Conservation (phyloP, 1,139 yeast genomes). For the Sugiyamaella pinicola region DNA sequence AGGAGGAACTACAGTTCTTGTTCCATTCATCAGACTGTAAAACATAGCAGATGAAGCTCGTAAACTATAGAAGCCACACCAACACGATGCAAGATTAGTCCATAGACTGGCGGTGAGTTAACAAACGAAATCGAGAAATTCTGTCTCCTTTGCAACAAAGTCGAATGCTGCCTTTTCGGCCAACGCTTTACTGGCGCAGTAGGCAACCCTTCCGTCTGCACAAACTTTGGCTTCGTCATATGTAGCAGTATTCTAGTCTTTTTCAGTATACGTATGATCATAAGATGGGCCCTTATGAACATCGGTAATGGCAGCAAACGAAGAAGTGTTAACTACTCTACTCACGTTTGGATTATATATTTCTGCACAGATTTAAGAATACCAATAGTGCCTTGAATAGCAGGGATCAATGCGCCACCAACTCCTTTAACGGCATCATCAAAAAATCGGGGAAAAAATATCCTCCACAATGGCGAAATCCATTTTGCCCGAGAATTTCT, state of each 20-base stretch:
- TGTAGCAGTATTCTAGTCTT: slow-evolving; percentile 19
- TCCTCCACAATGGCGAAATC: slow-evolving; percentile 54
- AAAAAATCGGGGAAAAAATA: slow-evolving; percentile 53
- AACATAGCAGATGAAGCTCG: slow-evolving; percentile 24
- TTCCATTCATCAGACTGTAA: slow-evolving; percentile 29
- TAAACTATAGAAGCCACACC: slow-evolving; percentile 32
- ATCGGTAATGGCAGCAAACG: slow-evolving; percentile 48
- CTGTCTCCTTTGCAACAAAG: slow-evolving; percentile 43
- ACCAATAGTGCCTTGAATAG: slow-evolving; percentile 52
- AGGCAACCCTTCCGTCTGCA: slow-evolving; percentile 5
- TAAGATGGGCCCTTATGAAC: slow-evolving; percentile 17
- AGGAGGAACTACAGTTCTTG: slow-evolving; percentile 24
- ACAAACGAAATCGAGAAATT: slow-evolving; percentile 47
- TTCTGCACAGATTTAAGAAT: slow-evolving; percentile 47
- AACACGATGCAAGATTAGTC: slow-evolving; percentile 46
- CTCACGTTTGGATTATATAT: slow-evolving; percentile 51
- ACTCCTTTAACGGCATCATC: slow-evolving; percentile 54
- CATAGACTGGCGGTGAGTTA: slow-evolving; percentile 53
- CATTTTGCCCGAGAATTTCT: slow-evolving; percentile 37
- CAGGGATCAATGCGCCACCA: slow-evolving; percentile 54
- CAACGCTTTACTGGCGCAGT: slow-evolving; percentile 13
- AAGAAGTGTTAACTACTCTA: slow-evolving; percentile 56
- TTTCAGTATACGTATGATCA: slow-evolving; percentile 15
- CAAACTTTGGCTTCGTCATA: slow-evolving; percentile 14
- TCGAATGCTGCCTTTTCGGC: slow-evolving; percentile 54